phyloP scores from a whole-genome alignment of 225 moss, liverwort and hornwort species.

The Polytrichum commune region DNA sequence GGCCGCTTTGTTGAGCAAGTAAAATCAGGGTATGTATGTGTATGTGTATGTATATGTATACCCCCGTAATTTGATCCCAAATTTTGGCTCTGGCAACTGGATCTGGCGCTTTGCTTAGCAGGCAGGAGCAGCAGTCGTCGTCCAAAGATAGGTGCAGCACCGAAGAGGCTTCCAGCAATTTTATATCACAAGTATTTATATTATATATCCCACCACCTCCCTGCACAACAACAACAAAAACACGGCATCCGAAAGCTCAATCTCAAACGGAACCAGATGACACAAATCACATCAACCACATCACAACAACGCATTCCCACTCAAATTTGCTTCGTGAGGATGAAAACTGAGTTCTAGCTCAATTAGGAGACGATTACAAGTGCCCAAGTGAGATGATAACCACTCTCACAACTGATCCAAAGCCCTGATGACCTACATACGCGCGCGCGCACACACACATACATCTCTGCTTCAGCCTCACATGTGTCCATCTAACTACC shows the following conservation, averaged over 20 bases:
- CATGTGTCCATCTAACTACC: too few relatives aligned
- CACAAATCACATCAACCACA: too few relatives aligned
- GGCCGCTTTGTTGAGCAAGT: neutral
- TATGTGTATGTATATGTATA: neutral
- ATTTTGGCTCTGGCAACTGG: neutral
- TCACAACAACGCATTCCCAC: too few relatives aligned
- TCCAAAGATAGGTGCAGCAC: neutral
- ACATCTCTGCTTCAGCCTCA: too few relatives aligned
- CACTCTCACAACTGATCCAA: conserved; percentile 13
- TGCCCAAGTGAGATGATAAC: conserved; percentile 35
- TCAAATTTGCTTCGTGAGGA: too few relatives aligned
- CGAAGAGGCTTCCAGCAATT: conserved; percentile 1
- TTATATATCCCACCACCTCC: too few relatives aligned
- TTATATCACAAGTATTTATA: too few relatives aligned
- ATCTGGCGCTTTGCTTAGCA: neutral
- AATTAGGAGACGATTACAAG: too few relatives aligned
- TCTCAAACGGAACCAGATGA: conserved; percentile 24
- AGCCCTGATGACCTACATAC: neutral
- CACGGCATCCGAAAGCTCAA: too few relatives aligned
- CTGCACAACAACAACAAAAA: too few relatives aligned
- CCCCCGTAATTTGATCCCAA: neutral
- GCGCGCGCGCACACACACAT: too few relatives aligned
- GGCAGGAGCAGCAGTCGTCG: neutral
- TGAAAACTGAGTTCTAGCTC: too few relatives aligned
- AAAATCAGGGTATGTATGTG: neutral